Evolutionary conservation across 2,329 filamentous ascomycete genomes (phyloP).

Genomic region (Aspergillus neoniger): DNA sequence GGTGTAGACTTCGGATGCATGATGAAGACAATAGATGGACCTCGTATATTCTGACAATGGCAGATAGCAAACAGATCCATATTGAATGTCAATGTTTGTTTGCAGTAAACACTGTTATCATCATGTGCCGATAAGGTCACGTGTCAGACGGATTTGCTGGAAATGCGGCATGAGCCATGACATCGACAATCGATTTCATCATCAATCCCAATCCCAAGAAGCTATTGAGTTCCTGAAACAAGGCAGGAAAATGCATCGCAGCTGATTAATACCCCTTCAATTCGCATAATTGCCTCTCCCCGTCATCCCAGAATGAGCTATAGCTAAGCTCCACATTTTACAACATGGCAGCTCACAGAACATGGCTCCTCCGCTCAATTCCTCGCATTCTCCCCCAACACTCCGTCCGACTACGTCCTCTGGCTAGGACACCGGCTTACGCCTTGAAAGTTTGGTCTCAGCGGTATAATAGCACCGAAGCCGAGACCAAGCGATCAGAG

Average conservation of each 20-base stretch:
- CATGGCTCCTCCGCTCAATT: conserved; percentile 19
- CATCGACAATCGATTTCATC: background rate
- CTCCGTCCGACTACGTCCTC: conserved; percentile 16
- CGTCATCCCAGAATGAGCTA: conserved; percentile 19
- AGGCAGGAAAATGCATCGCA: conserved; percentile 4
- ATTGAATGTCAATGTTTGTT: no score
- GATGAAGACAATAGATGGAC: no score
- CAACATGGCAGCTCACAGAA: conserved; percentile 27
- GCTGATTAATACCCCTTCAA: background rate
- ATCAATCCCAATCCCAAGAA: background rate
- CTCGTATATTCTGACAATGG: no score
- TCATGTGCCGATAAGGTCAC: conserved; percentile 15
- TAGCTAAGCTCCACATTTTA: conserved; percentile 10
- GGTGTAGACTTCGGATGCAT: no score
- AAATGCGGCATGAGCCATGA: conserved; percentile 6
- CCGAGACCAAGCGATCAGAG: conserved; percentile 10
- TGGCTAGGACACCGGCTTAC: conserved; percentile 14
- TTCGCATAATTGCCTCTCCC: background rate
- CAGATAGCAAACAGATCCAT: no score
- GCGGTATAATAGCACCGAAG: conserved; percentile 30
- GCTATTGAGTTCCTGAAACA: background rate
- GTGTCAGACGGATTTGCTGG: conserved; percentile 1
- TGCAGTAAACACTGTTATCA: conserved; percentile 2
- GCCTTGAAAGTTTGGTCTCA: conserved; percentile 15
- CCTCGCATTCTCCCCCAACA: conserved; percentile 22